A percentile compares a stretch with the other conserved stretches of the same genome.
Conservation (phyloP, 257 asterid genomes). For the Plantago major region DNA sequence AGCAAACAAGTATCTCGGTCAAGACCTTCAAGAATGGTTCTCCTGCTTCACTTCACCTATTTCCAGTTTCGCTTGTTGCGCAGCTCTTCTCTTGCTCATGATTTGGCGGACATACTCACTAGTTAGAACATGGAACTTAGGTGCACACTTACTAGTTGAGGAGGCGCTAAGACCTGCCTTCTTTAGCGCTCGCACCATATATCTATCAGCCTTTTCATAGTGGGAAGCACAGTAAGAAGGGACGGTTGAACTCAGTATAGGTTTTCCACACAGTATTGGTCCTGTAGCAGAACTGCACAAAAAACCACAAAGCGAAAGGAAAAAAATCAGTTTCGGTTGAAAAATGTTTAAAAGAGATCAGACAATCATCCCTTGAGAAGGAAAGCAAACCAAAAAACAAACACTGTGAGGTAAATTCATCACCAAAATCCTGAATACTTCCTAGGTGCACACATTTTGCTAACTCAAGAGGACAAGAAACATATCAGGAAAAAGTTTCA, state of each 20-base stretch:
- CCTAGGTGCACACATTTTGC: slow-evolving; percentile 1
- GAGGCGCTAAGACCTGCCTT: slow-evolving; percentile 67
- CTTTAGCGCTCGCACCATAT: slow-evolving; percentile 77
- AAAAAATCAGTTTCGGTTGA: too few species aligned
- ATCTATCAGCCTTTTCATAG: slow-evolving; percentile 73
- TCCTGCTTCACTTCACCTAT: slow-evolving; percentile 18
- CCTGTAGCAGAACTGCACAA: slow-evolving; percentile 71
- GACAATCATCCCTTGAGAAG: neutral
- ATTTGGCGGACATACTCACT: slow-evolving; percentile 65
- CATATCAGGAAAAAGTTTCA: neutral
- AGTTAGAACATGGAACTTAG: slow-evolving; percentile 69
- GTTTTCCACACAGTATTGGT: slow-evolving; percentile 81
- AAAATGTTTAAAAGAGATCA: neutral
- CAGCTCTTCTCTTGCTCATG: slow-evolving; percentile 68
- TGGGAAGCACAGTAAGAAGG: slow-evolving; percentile 80
- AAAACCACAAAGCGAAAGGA: slow-evolving; percentile 9
- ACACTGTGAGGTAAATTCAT: neutral
- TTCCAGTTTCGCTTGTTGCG: slow-evolving; percentile 39
- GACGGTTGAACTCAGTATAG: slow-evolving; percentile 70
- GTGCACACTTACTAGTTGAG: slow-evolving; percentile 71
- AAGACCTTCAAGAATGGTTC: slow-evolving; percentile 12
- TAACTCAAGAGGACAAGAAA: slow-evolving; percentile 9
- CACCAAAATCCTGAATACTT: slow-evolving; percentile 13
- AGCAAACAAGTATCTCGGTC: neutral
- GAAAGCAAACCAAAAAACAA: neutral